Evolutionary conservation across 345 rosid species (phyloP).

Genomic region (Trapa incisa): DNA sequence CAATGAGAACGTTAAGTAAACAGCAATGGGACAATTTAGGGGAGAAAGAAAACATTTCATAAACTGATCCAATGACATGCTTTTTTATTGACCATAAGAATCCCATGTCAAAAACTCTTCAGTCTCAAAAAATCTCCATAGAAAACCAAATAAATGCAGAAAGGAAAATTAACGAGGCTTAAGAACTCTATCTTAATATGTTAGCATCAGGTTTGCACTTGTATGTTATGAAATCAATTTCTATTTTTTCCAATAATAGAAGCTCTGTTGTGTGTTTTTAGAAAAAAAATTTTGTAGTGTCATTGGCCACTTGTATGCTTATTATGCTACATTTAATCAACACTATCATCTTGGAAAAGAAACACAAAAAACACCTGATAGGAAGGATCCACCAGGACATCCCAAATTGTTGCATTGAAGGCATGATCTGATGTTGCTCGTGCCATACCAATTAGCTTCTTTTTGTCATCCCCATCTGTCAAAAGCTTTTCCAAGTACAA

Average conservation of each 20-base stretch:
- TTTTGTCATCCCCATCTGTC: constrained; percentile 69
- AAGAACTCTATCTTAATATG: not conserved
- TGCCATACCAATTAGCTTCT: constrained; percentile 88
- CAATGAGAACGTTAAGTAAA: not conserved
- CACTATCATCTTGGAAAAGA: not conserved
- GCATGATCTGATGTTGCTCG: constrained; percentile 98
- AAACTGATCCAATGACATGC: not conserved
- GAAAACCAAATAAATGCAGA: not conserved
- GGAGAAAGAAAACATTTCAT: not conserved
- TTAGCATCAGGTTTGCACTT: not conserved
- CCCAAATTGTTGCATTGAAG: constrained; percentile 98
- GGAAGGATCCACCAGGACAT: constrained; percentile 91
- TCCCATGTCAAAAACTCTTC: not conserved
- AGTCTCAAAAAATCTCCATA: not conserved
- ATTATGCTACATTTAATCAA: not conserved
- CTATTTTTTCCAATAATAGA: not conserved
- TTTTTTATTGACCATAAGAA: not conserved
- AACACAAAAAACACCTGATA: constrained; percentile 51
- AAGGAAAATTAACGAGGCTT: not conserved
- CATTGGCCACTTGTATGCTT: not conserved
- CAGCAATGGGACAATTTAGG: not conserved
- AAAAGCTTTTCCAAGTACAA: constrained; percentile 88
- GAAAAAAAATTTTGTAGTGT: too few relatives aligned
- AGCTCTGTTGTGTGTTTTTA: not conserved
- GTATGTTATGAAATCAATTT: not conserved